Evolutionary conservation across 768 basidiomycete species (phyloP).

Genomic region (Macrocybe gigantea): DNA sequence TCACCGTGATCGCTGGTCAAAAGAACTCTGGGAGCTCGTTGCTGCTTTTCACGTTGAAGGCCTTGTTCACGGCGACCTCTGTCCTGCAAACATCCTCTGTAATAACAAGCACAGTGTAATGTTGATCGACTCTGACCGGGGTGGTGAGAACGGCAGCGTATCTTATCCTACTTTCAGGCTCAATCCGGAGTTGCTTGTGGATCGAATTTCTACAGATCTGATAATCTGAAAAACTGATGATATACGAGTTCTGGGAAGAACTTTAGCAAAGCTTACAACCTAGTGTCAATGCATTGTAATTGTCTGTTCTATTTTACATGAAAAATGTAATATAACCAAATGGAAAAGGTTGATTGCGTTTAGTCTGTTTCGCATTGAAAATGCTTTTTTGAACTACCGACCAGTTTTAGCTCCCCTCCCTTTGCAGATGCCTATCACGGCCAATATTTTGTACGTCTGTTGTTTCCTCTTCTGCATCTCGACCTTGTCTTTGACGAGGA

Average conservation of each 20-base stretch:
- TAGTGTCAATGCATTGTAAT: too few species aligned
- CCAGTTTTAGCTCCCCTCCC: too few species aligned
- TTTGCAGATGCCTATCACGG: too few species aligned
- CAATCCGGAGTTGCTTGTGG: slow-evolving; percentile 5
- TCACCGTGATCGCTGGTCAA: not conserved
- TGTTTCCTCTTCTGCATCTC: too few species aligned
- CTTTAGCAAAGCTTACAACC: not conserved
- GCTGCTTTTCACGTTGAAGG: not conserved
- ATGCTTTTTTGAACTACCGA: too few species aligned
- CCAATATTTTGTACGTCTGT: too few species aligned
- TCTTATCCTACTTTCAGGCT: slow-evolving; percentile 8
- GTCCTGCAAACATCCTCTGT: not conserved
- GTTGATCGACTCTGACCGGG: slow-evolving; percentile 13
- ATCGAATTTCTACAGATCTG: slow-evolving; percentile 3
- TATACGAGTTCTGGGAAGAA: slow-evolving; percentile 1
- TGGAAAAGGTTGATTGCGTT: too few species aligned
- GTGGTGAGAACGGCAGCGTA: slow-evolving; percentile 9
- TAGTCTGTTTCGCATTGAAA: too few species aligned
- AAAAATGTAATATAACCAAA: too few species aligned
- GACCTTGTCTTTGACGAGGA: too few species aligned
- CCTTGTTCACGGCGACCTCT: not conserved
- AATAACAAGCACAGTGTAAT: slow-evolving; percentile 3
- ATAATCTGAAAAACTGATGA: slow-evolving; percentile 11
- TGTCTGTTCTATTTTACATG: too few species aligned
- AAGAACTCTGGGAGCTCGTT: not conserved